Evolutionary conservation across 768 basidiomycete species (phyloP), one percentile per base, ranked within the genome.

Genomic region (Trametes coccinea): DNA sequence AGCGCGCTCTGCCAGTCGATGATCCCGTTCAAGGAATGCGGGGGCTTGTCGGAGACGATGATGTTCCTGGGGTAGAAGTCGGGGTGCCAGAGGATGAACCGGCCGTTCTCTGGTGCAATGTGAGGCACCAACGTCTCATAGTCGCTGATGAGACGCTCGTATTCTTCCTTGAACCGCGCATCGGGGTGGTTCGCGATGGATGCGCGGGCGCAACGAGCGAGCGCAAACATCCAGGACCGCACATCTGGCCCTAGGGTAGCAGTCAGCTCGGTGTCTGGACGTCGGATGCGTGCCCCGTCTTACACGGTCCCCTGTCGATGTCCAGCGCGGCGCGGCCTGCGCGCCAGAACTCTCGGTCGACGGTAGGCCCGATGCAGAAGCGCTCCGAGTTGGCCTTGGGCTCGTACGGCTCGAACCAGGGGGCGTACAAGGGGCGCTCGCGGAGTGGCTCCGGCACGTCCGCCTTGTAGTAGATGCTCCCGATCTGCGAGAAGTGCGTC

Each of bases 21-120:
- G 40, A 65, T 49, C 3, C 56, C 66, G 16, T 45, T 41, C n/a
- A 68, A 27, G 30, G 49, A 29, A 53, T 46, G 40, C 7, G 65
- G 52, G 4, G 41, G 43, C 0, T 41, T 48, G 13, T 41, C 46
- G 22, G 64, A 53, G 52, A 65, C 59, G 22, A 66, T 37, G 33
- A 69, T 55, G 33, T 69, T 67, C 16, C 61, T 31, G 14, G 49
- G 45, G 54, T 59, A 44, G 14, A 69, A 48, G 56, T 69, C 64
- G 31, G 68, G 61, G 45, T 69, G 68, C 67, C 67, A 69, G 27
- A 69, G 61, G 33, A 60, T 62, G 40, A 45, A 37, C 6, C 40
- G 37, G n/a, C n/a, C 9, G 7, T 44, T 44, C 5, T 10, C 30
- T n/a, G 41, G 59, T 2, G 50, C 43, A 2, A 60, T 34, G 30